Evolutionary conservation across 371 early-diverging fungal species (phyloP).

Genomic region (Pancytospora philotis): DNA sequence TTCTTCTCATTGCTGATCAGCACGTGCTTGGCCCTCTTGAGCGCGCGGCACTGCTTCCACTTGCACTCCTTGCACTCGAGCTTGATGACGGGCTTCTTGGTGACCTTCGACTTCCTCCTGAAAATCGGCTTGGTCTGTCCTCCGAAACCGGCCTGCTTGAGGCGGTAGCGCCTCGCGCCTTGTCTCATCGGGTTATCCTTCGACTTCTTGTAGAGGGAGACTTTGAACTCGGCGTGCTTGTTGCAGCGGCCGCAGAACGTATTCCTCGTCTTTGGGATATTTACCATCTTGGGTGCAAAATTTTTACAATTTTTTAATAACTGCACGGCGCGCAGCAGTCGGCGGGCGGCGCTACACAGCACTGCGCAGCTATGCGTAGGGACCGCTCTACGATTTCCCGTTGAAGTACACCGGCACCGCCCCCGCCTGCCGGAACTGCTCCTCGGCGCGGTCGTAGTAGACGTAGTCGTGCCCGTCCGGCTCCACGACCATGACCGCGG

Average conservation of each 20-base stretch:
- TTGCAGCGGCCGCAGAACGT: constrained; percentile 91
- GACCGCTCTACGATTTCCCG: no score
- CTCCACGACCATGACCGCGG: neutral
- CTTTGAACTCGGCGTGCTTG: constrained; percentile 94
- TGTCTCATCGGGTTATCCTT: constrained; percentile 89
- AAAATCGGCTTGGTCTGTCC: constrained; percentile 96
- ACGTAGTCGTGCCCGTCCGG: constrained; percentile 15
- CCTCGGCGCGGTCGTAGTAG: constrained; percentile 24
- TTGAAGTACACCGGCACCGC: neutral
- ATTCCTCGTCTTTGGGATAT: constrained; percentile 88
- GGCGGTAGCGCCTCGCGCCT: constrained; percentile 70
- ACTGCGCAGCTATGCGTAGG: no score
- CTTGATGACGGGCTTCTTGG: constrained; percentile 95
- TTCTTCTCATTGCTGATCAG: constrained; percentile 98
- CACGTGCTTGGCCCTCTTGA: constrained; percentile 98
- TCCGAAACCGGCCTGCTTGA: constrained; percentile 81
- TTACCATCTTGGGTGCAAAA: constrained; percentile 64
- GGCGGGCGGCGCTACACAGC: neutral
- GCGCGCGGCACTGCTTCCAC: constrained; percentile 75
- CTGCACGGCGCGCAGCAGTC: no score
- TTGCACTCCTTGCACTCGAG: constrained; percentile 93
- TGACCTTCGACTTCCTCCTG: constrained; percentile 64
- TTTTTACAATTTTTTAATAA: constrained; percentile 22
- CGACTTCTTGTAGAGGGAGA: constrained; percentile 94
- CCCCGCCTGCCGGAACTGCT: constrained; percentile 10